Base-by-base conservation (phyloP, 2,329 filamentous ascomycete genomes). In the Zalaria obscura region DNA sequence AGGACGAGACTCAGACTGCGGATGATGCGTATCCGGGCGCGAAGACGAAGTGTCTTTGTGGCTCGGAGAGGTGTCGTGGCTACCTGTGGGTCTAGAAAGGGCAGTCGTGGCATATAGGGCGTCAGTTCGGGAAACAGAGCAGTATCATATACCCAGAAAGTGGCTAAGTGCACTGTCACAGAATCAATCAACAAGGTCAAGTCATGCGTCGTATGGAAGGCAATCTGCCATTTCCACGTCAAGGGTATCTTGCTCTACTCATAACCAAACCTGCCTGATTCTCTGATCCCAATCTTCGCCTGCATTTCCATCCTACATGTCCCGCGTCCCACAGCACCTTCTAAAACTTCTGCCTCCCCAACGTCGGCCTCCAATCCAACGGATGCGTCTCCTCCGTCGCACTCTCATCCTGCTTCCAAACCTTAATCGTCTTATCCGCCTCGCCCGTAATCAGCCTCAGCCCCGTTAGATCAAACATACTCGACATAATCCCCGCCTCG, bases 351-450 rank as follows among this genome's bases (percentile, higher is more conserved):
- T 83, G 76, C 55, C 82, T 72, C 10, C 78, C 78, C 42, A 93
- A 61, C 1, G 76, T 84, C 25, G 88, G 88, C 55, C 83, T 86
- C 91, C 91, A 98, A 36, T 93, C 80, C 35, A 98, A 62, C 2
- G 91, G 91, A 63, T 96, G 87, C 2, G 83, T 83, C 60, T 96
- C 86, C 32, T 83, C 82, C 1, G 89, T 95, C 11, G 91, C 91
- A 40, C 81, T 76, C 37, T 93, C 85, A 59, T 98, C 91, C 51
- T 81, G 83, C 62, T 88, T 93, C 91, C 91, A 98, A 44, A 98
- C 77, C 73, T 98, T 96, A 41, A 45, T 94, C 0, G 88, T 94
- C 72, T 98, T 98, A 60, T 98, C 91, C 4, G 87, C 85, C 64
- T 98, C 91, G 36, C 93, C 93, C 18, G 83, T 88, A 48, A 98